phyloP scores from a whole-genome alignment of 2,329 filamentous ascomycete species.

The Xylariales sp. region DNA sequence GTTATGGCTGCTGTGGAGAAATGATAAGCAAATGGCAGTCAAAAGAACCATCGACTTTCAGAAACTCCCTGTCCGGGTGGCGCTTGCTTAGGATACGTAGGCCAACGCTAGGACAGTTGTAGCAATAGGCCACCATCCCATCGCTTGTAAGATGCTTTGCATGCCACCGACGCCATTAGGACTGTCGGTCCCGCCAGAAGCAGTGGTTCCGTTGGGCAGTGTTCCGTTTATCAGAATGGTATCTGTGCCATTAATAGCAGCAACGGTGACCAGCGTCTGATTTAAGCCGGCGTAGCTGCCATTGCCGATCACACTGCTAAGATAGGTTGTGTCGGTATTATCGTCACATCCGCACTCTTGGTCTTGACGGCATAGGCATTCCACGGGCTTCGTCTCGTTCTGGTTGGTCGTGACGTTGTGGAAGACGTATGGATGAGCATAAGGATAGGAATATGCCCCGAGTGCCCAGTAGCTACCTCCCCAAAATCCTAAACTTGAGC shows the following conservation, averaged over 20 bases:
- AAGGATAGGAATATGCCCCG: conserved; percentile 49
- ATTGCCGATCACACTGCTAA: conserved; percentile 61
- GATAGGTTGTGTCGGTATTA: conserved; percentile 58
- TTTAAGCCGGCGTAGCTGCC: conserved; percentile 58
- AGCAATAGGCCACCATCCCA: conserved; percentile 47
- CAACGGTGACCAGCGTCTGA: conserved; percentile 57
- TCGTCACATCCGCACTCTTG: conserved; percentile 55
- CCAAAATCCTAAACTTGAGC: conserved; percentile 47
- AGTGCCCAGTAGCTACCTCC: conserved; percentile 55
- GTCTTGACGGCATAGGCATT: conserved; percentile 55
- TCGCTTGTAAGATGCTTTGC: conserved; percentile 27
- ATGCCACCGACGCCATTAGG: conserved; percentile 29
- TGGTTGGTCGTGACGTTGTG: conserved; percentile 44
- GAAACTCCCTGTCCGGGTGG: background rate
- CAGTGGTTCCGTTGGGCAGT: conserved; percentile 62
- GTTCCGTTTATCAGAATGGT: conserved; percentile 74
- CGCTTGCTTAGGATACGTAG: conserved; percentile 30
- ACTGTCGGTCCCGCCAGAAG: conserved; percentile 37
- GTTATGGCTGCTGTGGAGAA: no score
- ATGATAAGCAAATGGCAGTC: no score
- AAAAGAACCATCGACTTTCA: background rate
- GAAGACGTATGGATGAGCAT: conserved; percentile 41
- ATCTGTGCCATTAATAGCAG: conserved; percentile 55
- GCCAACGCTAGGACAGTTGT: conserved; percentile 40
- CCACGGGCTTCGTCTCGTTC: conserved; percentile 57